Conservation (phyloP, 2,329 filamentous ascomycete species). For the Colletotrichum paranaense region DNA sequence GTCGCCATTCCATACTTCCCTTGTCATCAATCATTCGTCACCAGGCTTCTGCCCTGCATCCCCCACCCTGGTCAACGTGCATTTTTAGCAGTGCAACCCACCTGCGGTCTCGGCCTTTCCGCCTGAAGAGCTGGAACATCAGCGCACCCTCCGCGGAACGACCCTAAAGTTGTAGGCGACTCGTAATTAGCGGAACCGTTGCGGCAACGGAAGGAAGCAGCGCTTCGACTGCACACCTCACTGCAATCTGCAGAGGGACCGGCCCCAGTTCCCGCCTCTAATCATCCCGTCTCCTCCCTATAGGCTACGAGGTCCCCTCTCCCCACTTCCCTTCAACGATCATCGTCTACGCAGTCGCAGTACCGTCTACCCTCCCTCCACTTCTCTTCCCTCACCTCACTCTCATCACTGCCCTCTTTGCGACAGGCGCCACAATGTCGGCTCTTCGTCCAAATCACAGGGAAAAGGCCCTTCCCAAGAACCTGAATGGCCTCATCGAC, state of each 20-base stretch:
- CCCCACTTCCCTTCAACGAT: slow-evolving; percentile 29
- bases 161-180: slow-evolving; percentile 19
- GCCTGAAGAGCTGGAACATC: not conserved
- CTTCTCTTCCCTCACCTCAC: slow-evolving; percentile 1
- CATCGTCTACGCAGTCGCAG: not conserved
- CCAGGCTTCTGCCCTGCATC: not conserved
- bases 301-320: not conserved
- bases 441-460: slow-evolving; percentile 36
- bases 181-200: slow-evolving; percentile 9
- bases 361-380: not conserved
- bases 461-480: slow-evolving; percentile 34
- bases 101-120: slow-evolving; percentile 32
- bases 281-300: not conserved
- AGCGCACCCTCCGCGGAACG: slow-evolving; percentile 14
- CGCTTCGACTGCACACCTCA: not conserved
- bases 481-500: slow-evolving; percentile 59
- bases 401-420: not conserved
- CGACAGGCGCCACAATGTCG: slow-evolving; percentile 34
- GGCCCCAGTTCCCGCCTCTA: not conserved
- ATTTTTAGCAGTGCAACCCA: slow-evolving; percentile 27
- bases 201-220: not conserved
- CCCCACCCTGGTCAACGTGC: slow-evolving; percentile 11
- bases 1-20: not conserved
- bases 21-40: not conserved
- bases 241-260: not conserved